phyloP scores from a whole-genome alignment of 352 stramenopile genomes.

The Globisporangium barbulae region DNA sequence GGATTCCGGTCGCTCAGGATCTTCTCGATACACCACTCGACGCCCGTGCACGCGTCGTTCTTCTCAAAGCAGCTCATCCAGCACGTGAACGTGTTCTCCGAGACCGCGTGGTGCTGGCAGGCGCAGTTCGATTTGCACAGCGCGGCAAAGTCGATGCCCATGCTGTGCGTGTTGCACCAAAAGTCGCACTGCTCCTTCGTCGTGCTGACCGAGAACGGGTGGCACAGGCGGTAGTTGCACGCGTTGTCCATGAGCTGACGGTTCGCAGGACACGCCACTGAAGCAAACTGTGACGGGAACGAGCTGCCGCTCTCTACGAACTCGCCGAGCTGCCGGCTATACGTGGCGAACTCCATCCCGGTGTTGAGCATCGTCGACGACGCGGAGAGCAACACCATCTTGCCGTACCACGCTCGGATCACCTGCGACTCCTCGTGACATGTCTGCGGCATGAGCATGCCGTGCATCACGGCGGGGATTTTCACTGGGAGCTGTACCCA shows the following conservation, averaged over 20 bases:
- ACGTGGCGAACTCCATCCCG: conserved; percentile 27
- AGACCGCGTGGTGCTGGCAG: conserved; percentile 25
- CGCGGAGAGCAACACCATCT: conserved; percentile 33
- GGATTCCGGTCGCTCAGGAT: not conserved
- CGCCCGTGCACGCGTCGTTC: not conserved
- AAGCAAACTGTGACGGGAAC: conserved; percentile 21
- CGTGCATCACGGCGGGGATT: conserved; percentile 22
- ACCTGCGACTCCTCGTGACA: conserved; percentile 12
- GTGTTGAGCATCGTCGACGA: conserved; percentile 26
- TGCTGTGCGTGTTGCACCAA: conserved; percentile 34
- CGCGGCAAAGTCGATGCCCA: conserved; percentile 16
- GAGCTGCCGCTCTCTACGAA: conserved; percentile 7
- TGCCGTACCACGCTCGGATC: conserved; percentile 36
- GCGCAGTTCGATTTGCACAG: conserved; percentile 29
- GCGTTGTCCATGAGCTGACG: conserved; percentile 22
- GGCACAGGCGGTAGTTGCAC: conserved; percentile 28
- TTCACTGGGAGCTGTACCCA: conserved; percentile 14
- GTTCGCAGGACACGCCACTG: conserved; percentile 22
- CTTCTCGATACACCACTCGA: conserved; percentile 9
- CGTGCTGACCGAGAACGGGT: conserved; percentile 21
- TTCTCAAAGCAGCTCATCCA: conserved; percentile 42
- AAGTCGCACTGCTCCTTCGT: conserved; percentile 27
- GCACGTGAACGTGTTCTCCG: conserved; percentile 25
- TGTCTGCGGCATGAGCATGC: conserved; percentile 24
- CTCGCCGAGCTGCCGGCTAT: conserved; percentile 14